Conservation (phyloP, 2,329 filamentous ascomycete species). For the Venturia oleaginea region DNA sequence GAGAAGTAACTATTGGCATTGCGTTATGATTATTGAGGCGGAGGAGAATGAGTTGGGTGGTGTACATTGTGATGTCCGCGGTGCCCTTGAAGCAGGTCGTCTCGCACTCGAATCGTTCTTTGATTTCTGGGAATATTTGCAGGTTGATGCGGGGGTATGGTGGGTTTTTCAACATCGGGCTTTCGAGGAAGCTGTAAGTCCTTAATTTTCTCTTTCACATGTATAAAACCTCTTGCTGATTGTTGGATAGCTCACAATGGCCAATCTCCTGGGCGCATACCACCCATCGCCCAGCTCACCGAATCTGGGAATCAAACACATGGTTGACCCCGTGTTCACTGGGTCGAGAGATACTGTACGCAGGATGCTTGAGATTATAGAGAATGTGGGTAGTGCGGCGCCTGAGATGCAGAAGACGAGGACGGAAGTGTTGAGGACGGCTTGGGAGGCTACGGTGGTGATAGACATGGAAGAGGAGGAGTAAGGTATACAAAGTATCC, state of each 20-base stretch:
- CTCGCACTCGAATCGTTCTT: conserved; percentile 69
- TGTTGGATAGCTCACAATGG: conserved; percentile 28
- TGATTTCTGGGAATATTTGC: conserved; percentile 59
- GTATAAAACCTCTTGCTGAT: background rate
- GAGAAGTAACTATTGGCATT: conserved; percentile 76
- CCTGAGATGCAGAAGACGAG: conserved; percentile 41
- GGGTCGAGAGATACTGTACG: conserved; percentile 35
- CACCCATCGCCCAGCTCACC: conserved; percentile 15
- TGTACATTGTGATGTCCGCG: conserved; percentile 50
- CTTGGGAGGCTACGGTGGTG: conserved; percentile 28
- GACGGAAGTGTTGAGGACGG: conserved; percentile 37
- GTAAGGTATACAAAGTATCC: background rate
- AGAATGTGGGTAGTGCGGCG: conserved; percentile 33
- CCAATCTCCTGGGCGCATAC: conserved; percentile 26
- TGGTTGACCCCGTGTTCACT: conserved; percentile 16
- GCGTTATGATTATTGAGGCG: conserved; percentile 69
- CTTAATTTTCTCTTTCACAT: background rate
- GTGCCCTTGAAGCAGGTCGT: conserved; percentile 65
- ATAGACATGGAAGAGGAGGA: background rate
- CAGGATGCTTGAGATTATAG: conserved; percentile 37
- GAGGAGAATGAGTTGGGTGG: conserved; percentile 53
- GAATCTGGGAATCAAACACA: background rate
- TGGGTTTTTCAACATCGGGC: conserved; percentile 78
- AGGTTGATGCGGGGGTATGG: conserved; percentile 67
- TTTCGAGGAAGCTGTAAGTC: conserved; percentile 66